Percentiles rank a stretch among this genome's conserved stretches.
Conservation (phyloP, 1,139 yeast genomes). For the Zygosaccharomyces pseudobailii region DNA sequence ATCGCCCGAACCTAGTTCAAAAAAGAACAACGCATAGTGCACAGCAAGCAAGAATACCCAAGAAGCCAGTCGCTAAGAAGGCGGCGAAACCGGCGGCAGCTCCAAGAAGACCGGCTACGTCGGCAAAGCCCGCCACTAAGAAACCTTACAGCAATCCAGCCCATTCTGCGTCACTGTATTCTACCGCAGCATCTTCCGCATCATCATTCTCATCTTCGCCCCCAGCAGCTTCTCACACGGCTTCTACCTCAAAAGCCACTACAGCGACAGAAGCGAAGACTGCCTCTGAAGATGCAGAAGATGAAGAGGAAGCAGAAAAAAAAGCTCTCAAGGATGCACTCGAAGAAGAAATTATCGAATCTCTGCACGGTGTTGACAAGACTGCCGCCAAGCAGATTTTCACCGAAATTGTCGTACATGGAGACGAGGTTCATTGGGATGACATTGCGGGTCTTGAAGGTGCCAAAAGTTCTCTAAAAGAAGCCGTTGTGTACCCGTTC, state of each 20-base stretch:
- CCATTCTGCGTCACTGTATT: conserved; percentile 1
- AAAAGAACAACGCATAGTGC: not conserved
- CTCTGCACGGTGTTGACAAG: conserved; percentile 47
- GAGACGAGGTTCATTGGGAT: conserved; percentile 95
- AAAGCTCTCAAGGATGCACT: conserved; percentile 29
- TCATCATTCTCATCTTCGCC: conserved; percentile 8
- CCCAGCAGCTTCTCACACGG: conserved; percentile 2
- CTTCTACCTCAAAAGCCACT: conserved; percentile 1
- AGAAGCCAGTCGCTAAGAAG: conserved; percentile 2
- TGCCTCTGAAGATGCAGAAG: conserved; percentile 15
- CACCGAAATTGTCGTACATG: conserved; percentile 87
- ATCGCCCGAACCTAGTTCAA: not conserved
- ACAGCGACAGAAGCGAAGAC: conserved; percentile 22
- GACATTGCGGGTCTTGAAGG: conserved; percentile 92
- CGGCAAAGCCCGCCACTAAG: conserved; percentile 1
- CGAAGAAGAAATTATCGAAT: conserved; percentile 38
- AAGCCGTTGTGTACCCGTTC: conserved; percentile 95
- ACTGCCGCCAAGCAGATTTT: conserved; percentile 79
- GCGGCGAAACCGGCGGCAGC: not conserved
- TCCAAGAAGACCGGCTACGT: not conserved
- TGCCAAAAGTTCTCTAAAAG: conserved; percentile 87
- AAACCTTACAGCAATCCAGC: conserved; percentile 5
- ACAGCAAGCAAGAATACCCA: conserved; percentile 2
- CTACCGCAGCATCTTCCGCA: conserved; percentile 6
- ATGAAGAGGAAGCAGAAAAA: conserved; percentile 10